Base-by-base conservation (phyloP, 805 yeast genomes). In the Peterozyma toletana region DNA sequence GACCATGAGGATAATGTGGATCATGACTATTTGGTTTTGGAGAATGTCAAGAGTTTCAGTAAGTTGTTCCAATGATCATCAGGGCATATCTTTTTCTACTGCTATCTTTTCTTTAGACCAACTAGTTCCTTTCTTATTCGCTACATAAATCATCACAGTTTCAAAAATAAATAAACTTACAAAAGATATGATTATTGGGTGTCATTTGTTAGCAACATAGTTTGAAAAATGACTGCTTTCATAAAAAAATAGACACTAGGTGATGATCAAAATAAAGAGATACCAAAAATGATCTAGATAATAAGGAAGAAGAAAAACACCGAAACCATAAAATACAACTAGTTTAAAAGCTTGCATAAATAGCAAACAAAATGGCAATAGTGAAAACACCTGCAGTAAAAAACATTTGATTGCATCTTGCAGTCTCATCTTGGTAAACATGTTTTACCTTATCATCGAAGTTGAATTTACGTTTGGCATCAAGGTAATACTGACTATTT, bases 401-500 rank as follows among this genome's bases (percentile, higher is more conserved):
- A 6, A 44, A 14, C 14, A 16, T 33, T 27, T 29, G 43, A 16
- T 40, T 38, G 34, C 43, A 31, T 18, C 29, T 13, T 14, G 14
- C 38, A 9, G 38, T 34, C 30, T 44, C 47, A 16, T 15, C 30
- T 29, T 18, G 33, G 27, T 30, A 44, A 9, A 40, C 21, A 15
- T 11, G 34, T 38, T 44, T 30, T 9, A 40, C 27, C 45, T 57
- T 54, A 7, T 53, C 52, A 50, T 77, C 83, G 41, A 65, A 59
- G 31, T 55, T 47, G 27, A 68, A 53, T 58, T 83, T 72, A 44
- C 69, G 58, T 35, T 59, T 53, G 30, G 77, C 71, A 49, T 66
- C 68, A 41, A 61, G 54, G 43, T 61, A 64, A 13, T 64, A 50
- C 38, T 51, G 57, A 9, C 71, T 64, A 39, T 62, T 60, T 48